Conservation (phyloP, 176 grass and related monocot genomes). For the Tillandsia leiboldiana region DNA sequence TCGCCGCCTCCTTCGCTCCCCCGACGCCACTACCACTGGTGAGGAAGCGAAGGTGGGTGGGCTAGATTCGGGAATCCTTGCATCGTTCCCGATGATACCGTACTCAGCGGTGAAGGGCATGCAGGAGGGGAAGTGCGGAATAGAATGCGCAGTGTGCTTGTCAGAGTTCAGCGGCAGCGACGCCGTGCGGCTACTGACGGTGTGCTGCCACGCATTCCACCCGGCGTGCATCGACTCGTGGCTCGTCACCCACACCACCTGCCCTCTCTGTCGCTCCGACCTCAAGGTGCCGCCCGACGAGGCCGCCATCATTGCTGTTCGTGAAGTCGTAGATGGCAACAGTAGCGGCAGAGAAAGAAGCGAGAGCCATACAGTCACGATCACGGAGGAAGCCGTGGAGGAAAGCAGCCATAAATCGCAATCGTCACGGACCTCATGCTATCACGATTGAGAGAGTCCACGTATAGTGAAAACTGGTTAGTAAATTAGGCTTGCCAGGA, state of each 20-base stretch:
- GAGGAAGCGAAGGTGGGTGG: constrained; percentile 17
- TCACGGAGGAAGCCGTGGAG: background rate
- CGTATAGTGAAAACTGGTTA: background rate
- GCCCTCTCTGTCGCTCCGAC: constrained; percentile 44
- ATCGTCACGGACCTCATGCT: background rate
- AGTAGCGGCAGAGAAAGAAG: background rate
- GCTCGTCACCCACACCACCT: constrained; percentile 45
- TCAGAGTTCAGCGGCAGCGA: constrained; percentile 36
- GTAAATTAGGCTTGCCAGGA: no score
- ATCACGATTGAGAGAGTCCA: background rate
- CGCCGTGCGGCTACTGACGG: constrained; percentile 41
- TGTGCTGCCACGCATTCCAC: constrained; percentile 62
- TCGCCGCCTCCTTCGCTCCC: constrained; percentile 44
- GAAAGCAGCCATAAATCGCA: background rate
- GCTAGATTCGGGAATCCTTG: constrained; percentile 33
- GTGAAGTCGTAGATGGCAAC: background rate
- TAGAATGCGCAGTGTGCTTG: constrained; percentile 60
- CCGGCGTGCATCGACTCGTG: constrained; percentile 49
- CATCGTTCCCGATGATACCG: constrained; percentile 32
- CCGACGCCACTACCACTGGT: constrained; percentile 17
- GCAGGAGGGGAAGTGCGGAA: background rate
- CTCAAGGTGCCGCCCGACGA: constrained; percentile 12
- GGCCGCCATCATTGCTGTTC: background rate
- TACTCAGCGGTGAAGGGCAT: background rate
- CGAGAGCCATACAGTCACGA: background rate